These are phyloP conservation scores for Smithsoniella earleae DNA, from an alignment of 163 green algal genomes.

Conservation along the genomic window DNA sequence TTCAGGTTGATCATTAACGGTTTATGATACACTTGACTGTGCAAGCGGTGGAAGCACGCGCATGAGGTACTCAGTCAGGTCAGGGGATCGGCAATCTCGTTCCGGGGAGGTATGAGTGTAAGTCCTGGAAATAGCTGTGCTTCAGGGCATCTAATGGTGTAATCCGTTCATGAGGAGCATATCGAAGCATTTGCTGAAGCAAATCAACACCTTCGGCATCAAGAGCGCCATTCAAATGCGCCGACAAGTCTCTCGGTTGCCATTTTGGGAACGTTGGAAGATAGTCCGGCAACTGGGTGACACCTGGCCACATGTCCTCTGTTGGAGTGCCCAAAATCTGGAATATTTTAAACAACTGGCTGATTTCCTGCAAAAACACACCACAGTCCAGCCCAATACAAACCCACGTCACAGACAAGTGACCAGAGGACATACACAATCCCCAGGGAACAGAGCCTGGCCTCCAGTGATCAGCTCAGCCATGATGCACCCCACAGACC, in stretches of 20 bases:
- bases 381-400: not conserved
- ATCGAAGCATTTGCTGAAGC: conserved; percentile 22
- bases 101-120: conserved; percentile 8
- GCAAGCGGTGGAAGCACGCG: no score
- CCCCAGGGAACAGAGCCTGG: conserved; percentile 78
- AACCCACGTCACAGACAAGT: not conserved
- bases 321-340: conserved; percentile 80
- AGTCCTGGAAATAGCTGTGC: conserved; percentile 14
- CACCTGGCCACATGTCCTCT: conserved; percentile 71
- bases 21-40: no score
- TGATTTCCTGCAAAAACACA: conserved; percentile 74
- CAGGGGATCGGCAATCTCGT: conserved; percentile 6
- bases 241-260: conserved; percentile 36
- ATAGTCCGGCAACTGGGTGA: conserved; percentile 79
- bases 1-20: no score
- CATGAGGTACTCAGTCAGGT: no score
- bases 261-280: conserved; percentile 83
- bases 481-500: conserved; percentile 97
- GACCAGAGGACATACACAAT: conserved; percentile 55
- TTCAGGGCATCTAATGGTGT: conserved; percentile 20
- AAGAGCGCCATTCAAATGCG: conserved; percentile 28
- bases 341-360: conserved; percentile 97
- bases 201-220: not conserved
- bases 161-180: conserved; percentile 1
- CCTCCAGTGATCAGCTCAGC: conserved; percentile 85